A percentile compares a stretch with the other conserved stretches of the same genome.
Evolutionary conservation across 306 rosid species (phyloP).

Genomic region (Citrullus colocynthis): DNA sequence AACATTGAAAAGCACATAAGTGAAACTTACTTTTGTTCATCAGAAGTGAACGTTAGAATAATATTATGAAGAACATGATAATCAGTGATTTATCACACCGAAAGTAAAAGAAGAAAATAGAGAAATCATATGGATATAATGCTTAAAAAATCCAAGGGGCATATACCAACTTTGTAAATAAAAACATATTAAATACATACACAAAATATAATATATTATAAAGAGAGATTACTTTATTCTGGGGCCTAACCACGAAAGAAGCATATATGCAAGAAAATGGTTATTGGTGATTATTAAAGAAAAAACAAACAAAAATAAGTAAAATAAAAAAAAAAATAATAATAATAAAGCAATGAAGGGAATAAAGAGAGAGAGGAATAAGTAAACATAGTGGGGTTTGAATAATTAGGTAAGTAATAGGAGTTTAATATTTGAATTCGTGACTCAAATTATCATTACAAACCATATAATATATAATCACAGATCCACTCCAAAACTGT

Average conservation of each 20-base stretch:
- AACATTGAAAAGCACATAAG: too few species aligned
- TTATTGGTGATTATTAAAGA: not conserved
- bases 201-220: not conserved
- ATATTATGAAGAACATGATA: too few species aligned
- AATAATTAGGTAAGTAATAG: not conserved
- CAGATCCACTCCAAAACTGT: not conserved
- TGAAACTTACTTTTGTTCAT: too few species aligned
- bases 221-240: not conserved
- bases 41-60: too few species aligned
- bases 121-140: not conserved
- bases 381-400: conserved; percentile 4
- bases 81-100: not conserved
- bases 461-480: not conserved
- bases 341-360: not conserved
- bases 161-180: not conserved
- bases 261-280: conserved; percentile 3
- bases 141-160: not conserved
- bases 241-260: not conserved
- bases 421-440: not conserved
- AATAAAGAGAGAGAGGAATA: conserved; percentile 2
- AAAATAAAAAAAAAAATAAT: not conserved
- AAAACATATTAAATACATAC: not conserved
- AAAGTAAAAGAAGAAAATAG: not conserved
- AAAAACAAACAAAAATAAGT: too few species aligned
- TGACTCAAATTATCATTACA: conserved; percentile 9